A percentile compares a stretch with the other conserved stretches of the same genome.
Conservation (phyloP, 306 rosid species). For the Leucaena leucocephala region DNA sequence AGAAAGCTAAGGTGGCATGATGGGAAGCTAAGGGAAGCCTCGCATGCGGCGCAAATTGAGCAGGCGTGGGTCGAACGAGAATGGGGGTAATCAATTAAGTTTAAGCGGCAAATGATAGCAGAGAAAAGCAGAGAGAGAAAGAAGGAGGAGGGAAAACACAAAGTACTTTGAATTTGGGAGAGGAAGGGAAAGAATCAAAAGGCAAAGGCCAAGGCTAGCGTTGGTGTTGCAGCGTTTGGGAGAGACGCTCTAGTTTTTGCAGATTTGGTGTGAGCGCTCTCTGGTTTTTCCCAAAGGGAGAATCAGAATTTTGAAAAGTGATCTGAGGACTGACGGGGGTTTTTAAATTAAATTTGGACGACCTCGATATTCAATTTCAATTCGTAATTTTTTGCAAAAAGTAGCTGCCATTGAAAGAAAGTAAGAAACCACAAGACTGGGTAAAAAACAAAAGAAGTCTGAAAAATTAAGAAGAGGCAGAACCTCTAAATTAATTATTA, state of each 20-base stretch:
- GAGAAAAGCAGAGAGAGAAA: conserved; percentile 16
- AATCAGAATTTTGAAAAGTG: conserved; percentile 40
- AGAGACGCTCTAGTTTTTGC: conserved; percentile 34
- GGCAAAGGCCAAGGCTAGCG: conserved; percentile 1
- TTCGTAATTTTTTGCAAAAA: conserved; percentile 9
- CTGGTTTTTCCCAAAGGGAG: conserved; percentile 32
- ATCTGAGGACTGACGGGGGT: background rate
- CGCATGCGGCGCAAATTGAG: conserved; percentile 26
- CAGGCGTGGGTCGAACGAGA: conserved; percentile 13
- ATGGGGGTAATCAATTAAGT: conserved; percentile 35
- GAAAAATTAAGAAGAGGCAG: background rate
- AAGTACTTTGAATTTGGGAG: background rate
- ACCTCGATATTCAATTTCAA: conserved; percentile 31
- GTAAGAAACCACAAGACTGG: background rate
- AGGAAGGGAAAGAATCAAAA: conserved; percentile 28
- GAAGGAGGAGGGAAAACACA: background rate
- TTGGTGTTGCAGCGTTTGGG: conserved; percentile 14
- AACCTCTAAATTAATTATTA: background rate
- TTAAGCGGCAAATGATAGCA: conserved; percentile 36
- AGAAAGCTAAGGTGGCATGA: conserved; percentile 27
- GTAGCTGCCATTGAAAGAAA: conserved; percentile 23
- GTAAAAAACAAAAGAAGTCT: conserved; percentile 19
- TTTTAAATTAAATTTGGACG: conserved; percentile 41
- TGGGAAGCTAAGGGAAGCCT: conserved; percentile 10
- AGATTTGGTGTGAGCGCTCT: conserved; percentile 32